A percentile compares a stretch with the other conserved stretches of the same genome.
phyloP scores from a whole-genome alignment of 1,284 basidiomycete genomes.

The Ustilago cynodontis region DNA sequence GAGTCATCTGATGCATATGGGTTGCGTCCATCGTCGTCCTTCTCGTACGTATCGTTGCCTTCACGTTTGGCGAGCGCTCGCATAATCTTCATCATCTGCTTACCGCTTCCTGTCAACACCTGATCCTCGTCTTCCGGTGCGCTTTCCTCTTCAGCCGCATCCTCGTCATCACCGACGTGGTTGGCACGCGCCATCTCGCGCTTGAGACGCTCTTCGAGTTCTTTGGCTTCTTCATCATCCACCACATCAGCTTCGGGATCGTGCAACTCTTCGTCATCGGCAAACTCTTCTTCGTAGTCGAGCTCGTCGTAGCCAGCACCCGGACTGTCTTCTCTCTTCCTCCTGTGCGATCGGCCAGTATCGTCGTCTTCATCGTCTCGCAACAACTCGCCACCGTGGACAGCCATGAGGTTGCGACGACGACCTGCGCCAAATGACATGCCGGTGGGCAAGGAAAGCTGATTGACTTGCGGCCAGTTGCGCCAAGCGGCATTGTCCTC shows the following conservation, averaged over 20 bases:
- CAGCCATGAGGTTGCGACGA: constrained; percentile 53
- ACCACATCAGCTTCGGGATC: constrained; percentile 50
- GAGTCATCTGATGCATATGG: constrained; percentile 65
- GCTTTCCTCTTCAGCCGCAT: constrained; percentile 45
- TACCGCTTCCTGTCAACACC: constrained; percentile 64
- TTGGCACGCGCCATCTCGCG: constrained; percentile 69
- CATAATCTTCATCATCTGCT: constrained; percentile 70
- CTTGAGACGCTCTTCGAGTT: constrained; percentile 68
- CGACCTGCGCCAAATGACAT: constrained; percentile 49
- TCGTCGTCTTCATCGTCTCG: constrained; percentile 55
- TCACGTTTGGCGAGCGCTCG: constrained; percentile 63
- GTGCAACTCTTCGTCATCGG: constrained; percentile 66
- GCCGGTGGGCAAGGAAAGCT: constrained; percentile 49
- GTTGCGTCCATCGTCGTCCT: constrained; percentile 66
- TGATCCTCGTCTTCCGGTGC: constrained; percentile 59
- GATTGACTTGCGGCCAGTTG: constrained; percentile 47
- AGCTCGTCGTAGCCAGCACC: constrained; percentile 63
- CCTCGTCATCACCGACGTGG: constrained; percentile 55
- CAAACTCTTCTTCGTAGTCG: constrained; percentile 68
- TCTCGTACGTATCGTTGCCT: constrained; percentile 67
- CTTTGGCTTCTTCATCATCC: constrained; percentile 65
- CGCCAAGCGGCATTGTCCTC: constrained; percentile 48
- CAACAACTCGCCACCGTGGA: constrained; percentile 52
- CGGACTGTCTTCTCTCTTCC: constrained; percentile 45
- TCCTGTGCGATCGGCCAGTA: constrained; percentile 17